Evolutionary conservation across 177 flowering plant species (phyloP).

Genomic region (Telopea speciosissima): DNA sequence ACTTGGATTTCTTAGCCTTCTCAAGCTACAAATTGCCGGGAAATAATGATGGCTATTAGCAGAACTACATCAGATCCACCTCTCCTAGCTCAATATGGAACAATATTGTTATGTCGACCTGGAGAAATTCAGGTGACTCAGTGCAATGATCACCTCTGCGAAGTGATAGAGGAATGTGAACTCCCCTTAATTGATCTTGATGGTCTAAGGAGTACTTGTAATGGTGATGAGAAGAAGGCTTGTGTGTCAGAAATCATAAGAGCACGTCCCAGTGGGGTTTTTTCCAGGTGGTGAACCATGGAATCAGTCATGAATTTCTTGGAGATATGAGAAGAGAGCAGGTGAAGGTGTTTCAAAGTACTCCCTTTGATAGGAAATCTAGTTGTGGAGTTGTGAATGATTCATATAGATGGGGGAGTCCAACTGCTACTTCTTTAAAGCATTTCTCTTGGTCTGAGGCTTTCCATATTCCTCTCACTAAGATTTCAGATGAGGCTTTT

Average conservation of each 20-base stretch:
- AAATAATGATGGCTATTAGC: background rate
- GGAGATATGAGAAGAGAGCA: constrained; percentile 61
- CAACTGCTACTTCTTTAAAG: constrained; percentile 43
- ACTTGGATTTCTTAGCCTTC: background rate
- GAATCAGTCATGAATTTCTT: constrained; percentile 45
- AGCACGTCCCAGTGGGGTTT: constrained; percentile 69
- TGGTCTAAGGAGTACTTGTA: constrained; percentile 24
- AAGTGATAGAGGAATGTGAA: constrained; percentile 21
- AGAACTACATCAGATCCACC: constrained; percentile 22
- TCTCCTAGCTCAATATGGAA: constrained; percentile 15
- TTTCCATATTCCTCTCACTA: constrained; percentile 59
- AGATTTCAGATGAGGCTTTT: constrained; percentile 43
- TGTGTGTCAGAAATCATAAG: constrained; percentile 30
- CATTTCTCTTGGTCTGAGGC: constrained; percentile 84
- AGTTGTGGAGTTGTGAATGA: constrained; percentile 39
- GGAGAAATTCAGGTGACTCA: background rate
- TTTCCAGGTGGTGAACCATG: constrained; percentile 78
- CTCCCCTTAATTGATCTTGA: constrained; percentile 33
- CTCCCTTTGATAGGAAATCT: constrained; percentile 49
- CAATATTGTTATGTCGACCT: background rate
- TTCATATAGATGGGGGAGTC: constrained; percentile 72
- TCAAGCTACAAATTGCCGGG: too few relatives aligned
- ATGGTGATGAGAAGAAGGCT: constrained; percentile 19
- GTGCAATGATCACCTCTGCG: background rate
- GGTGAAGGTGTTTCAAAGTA: constrained; percentile 43